Evolutionary conservation across 305 asterid genomes (phyloP), one percentile per base, ranked within the genome.

Genomic region (Plantago rigida): DNA sequence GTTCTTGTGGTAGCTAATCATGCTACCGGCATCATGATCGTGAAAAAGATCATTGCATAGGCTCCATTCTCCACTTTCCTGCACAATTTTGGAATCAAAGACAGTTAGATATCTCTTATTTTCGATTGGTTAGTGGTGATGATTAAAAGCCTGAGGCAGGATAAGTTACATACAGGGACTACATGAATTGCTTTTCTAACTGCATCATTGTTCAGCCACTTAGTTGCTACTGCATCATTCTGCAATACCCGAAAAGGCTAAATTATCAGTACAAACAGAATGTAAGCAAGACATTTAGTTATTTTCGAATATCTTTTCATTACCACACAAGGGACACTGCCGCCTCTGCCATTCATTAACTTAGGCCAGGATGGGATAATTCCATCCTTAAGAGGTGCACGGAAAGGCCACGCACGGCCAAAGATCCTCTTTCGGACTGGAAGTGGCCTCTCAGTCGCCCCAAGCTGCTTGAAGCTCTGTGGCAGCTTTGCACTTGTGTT

Each of bases 401-500:
- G 82, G 29, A 74, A 78, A 19, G 89, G 89, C 86, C 86, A 78
- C 19, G 86, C 83, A 19, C 86, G 83, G 3, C 89, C 89, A 39
- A 76, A 78, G 59, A 80, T 78, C 52, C 89, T 67, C 71, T 73
- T 80, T 46, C 89, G 67, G 36, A 83, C 84, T 11, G 80, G 57
- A 19, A 78, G 73, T 31, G 84, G 83, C 76, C 70, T 80, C 13
- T 77, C 80, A 2, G 76, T 78, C 47, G 26, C 39, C 45, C 89
- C 89, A 4, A 83, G 69, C 66, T 74, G 71, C 65, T 75, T 66
- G 64, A 83, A 83, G 74, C 89, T 82, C 47, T 51, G 48, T 45
- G 89, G 84, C 42, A 80, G 28, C 4, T 9, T 10, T 9, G 34
- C 4, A 28, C 68, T 76, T 4, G 63, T 24, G 64, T 70, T 76